Base-by-base conservation (phyloP, 2,329 filamentous ascomycete genomes). In the Calycina herbarum region DNA sequence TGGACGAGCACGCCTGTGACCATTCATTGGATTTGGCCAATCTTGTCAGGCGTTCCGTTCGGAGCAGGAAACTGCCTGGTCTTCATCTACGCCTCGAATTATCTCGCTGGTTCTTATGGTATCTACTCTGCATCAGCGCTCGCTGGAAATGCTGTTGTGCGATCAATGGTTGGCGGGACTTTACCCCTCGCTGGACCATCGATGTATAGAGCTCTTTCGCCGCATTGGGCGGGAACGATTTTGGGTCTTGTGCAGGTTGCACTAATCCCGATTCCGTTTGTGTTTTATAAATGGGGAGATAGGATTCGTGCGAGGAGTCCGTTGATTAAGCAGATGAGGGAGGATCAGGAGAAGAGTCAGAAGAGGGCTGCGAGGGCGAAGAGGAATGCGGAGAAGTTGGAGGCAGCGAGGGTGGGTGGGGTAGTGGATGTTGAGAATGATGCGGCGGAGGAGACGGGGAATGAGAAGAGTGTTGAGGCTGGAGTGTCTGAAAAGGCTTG, bases 21-120 rank as follows among this genome's bases (percentile, higher is more conserved):
- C 4, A 92, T 96, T 38, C 93, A 92, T 75, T 96, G 91, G 89
- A 87, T 93, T n/a, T 82, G 87, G 24, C 90, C 92, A 1, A 89
- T 96, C 59, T 80, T 91, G 0, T 92, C 92, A 1, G 92, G 92
- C 0, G 84, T 96, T 5, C 90, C 89, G 0, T 96, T 95, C 71
- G 92, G 92, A 10, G 82, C 85, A 0, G 92, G 92, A 0, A 95
- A 94, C 72, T 88, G 86, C 8, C 83, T 88, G 2, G 87, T 91
- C 45, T 96, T 96, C 79, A 94, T 96, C 73, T 95, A 96, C 73
- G 86, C 89, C 0, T 86, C 84, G 5, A 95, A 93, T 72, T 96
- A 96, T 75, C 80, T 96, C 3, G 91, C 92, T 0, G 85, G 89
- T 59, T 86, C 88, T 6, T 96, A 96, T 71, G 89, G 89, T 3